Evolutionary conservation across 495 filamentous ascomycete genomes (phyloP), one percentile per base, ranked within the genome.

Genomic region (Talaromyces wortmannii): DNA sequence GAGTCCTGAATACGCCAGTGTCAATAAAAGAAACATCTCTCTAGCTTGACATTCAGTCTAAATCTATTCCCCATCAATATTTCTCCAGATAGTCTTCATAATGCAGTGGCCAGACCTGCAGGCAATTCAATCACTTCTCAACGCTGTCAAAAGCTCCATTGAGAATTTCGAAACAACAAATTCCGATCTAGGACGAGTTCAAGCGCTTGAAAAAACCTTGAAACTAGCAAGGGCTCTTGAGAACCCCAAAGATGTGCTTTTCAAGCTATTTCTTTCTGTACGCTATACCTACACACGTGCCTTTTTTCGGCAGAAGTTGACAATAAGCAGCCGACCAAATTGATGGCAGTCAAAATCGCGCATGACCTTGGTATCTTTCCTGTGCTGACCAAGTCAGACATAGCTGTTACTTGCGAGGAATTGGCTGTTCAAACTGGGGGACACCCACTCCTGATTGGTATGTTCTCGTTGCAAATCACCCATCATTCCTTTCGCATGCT

Each of bases 261-360:
- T 60, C 12, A 62, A 63, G 45, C 44, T 65, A 3, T 54, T 50
- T 29, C 53, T 48, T 48, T 57, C 55, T 5, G 62, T 65, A 55
- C 45, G 47, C 31, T n/a, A n/a, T n/a, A 31, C 46, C 46, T 29
- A 48, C 12, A n/a, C 33, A 4, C 30, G 11, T 12, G 40, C 6
- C 12, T 42, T 23, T 17, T 18, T 43, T 6, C 36, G 17, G 11
- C 17, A 33, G 16, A 13, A 31, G n/a, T 4, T 32, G 30, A 8
- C 12, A 31, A 17, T 5, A 40, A 29, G 29, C 43, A 66, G 63
- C 63, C 63, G 3, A 52, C 51, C 7, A 42, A 55, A 51, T 13
- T 62, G 11, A 66, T 63, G 61, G 63, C 63, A 8, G 53, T 63
- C 17, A 66, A 61, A 48, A 54, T 53, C 6, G 63, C 61, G 16